Base-by-base conservation (phyloP, 129 eudicot species). In the Flaveria brownii region DNA sequence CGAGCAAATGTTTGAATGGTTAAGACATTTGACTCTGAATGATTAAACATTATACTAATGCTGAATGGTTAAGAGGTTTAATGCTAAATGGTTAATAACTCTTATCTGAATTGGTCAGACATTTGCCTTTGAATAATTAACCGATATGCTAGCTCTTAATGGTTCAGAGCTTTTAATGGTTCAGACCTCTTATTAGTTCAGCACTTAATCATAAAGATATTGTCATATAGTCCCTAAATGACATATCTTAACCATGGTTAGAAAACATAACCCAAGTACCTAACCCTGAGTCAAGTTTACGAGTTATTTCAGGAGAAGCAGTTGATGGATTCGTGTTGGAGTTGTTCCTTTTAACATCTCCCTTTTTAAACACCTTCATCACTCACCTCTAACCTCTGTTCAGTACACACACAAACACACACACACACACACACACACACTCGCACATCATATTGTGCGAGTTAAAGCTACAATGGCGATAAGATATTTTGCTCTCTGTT, bases 401-500 rank as follows among this genome's bases (percentile, higher is more conserved):
- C 84, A 50, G 13, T 67, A 65, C 46, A 60, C 30, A 28, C 30
- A 26, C 30, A 26, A 1, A 16, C 18, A 17, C 36, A 13, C 45
- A 28, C 36, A 71, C 62, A 14, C 68, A 14, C 68, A 13, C 41
- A 4, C 41, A 5, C 41, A 36, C 41, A 14, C 7, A 76, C 45
- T 80, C 77, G 76, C 76, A 74, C 80, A 68, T 46, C 4, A 46
- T 17, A 66, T 67, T 67, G 79, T 74, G 84, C 75, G 72, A 55
- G 54, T 30, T 68, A 20, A 56, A 73, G 57, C 73, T 45, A 74
- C 86, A 76, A 88, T 88, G 93, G 80, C 72, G 70, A 50, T 79
- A 5, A 88, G 78, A 77, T n/a, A 41, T 16, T 68, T 76, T 59
- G 60, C 77, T 30, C 73, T 81, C 2, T 79, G 70, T 68, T 70